phyloP scores from a whole-genome alignment of 225 moss, liverwort and hornwort genomes.

The Anthoceros angustus region DNA sequence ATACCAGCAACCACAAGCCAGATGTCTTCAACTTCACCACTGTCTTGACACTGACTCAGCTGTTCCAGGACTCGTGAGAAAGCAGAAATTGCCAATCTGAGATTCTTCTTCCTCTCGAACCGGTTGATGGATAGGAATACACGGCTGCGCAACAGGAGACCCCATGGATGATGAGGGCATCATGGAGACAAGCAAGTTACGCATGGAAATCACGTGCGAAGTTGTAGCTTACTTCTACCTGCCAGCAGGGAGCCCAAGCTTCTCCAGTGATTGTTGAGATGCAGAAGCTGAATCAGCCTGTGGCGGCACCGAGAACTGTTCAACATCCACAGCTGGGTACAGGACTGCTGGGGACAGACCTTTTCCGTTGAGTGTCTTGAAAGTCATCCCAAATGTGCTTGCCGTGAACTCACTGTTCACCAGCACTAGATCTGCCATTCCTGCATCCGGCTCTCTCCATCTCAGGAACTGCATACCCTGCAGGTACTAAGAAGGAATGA shows the following conservation, averaged over 20 bases:
- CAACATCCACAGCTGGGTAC: slow-evolving; percentile 74
- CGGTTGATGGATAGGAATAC: slow-evolving; percentile 80
- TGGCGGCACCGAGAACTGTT: slow-evolving; percentile 24
- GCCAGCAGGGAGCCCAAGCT: slow-evolving; percentile 19
- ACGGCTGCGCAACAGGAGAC: slow-evolving; percentile 19
- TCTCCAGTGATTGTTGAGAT: slow-evolving; percentile 11
- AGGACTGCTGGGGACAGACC: slow-evolving; percentile 72
- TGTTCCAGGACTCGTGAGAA: slow-evolving; percentile 50
- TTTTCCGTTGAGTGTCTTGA: slow-evolving; percentile 42
- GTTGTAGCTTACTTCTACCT: slow-evolving; percentile 16
- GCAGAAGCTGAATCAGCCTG: slow-evolving; percentile 2
- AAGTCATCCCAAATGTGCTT: slow-evolving; percentile 54
- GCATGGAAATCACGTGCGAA: neutral
- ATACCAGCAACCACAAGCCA: slow-evolving; percentile 85
- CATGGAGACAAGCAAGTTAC: neutral
- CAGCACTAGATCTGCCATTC: slow-evolving; percentile 73
- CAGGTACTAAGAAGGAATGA: slow-evolving; percentile 9
- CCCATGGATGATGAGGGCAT: neutral
- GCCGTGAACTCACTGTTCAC: slow-evolving; percentile 89
- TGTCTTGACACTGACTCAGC: slow-evolving; percentile 14
- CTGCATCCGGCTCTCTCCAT: slow-evolving; percentile 28
- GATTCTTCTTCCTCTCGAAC: slow-evolving; percentile 91
- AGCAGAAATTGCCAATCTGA: slow-evolving; percentile 70
- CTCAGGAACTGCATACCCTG: slow-evolving; percentile 13
- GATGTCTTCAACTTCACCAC: slow-evolving; percentile 19